Evolutionary conservation across 495 filamentous ascomycete species (phyloP).

Genomic region (Aspergillus mulundensis): DNA sequence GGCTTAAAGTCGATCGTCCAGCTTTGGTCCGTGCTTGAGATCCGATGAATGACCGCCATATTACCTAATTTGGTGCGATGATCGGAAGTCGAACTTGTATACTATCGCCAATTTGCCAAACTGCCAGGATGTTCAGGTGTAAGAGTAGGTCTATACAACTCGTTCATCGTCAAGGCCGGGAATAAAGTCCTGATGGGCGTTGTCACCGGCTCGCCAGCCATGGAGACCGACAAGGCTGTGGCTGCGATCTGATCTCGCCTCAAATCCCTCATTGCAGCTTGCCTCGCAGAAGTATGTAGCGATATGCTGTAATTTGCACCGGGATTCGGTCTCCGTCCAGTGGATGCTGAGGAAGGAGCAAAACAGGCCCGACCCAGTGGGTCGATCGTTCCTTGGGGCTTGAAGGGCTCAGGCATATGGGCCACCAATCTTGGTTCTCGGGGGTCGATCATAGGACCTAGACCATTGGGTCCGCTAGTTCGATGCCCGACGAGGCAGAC

Average conservation of each 20-base stretch:
- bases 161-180: background rate
- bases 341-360: conserved; percentile 3
- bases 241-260: conserved; percentile 6
- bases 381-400: conserved; percentile 1
- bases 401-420: background rate
- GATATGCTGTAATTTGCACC: conserved; percentile 9
- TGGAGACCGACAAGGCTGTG: background rate
- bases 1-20: background rate
- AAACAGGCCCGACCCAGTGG: background rate
- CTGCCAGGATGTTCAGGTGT: no score
- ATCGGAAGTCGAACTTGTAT: background rate
- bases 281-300: background rate
- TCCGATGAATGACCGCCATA: background rate
- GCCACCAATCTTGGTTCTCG: background rate
- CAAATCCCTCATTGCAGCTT: background rate
- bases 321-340: conserved; percentile 6
- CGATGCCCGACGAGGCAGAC: background rate
- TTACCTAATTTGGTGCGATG: background rate
- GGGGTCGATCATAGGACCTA: background rate
- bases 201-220: background rate
- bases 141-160: background rate
- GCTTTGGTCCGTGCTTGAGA: background rate
- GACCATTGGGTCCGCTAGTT: background rate
- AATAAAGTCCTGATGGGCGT: background rate
- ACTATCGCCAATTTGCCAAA: background rate